These are phyloP conservation scores for Iris pallida DNA, from an alignment of 116 monocot species.

Conservation along the genomic window DNA sequence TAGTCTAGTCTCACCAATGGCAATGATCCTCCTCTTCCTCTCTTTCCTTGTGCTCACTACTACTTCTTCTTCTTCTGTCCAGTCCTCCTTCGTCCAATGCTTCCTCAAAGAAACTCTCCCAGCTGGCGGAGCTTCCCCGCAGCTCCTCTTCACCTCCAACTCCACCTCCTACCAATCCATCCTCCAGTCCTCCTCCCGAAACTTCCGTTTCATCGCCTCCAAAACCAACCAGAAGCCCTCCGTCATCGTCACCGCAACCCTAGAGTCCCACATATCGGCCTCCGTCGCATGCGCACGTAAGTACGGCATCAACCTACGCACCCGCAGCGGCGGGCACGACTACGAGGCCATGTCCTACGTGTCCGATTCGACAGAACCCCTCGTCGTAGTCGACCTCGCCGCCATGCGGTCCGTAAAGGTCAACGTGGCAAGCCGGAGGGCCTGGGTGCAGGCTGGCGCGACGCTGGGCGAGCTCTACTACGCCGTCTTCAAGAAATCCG, in stretches of 20 bases:
- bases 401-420: constrained; percentile 18
- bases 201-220: constrained; percentile 21
- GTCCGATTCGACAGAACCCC: background rate
- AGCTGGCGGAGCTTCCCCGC: background rate
- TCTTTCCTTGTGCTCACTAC: too few species aligned
- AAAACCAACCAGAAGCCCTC: constrained; percentile 11
- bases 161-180: constrained; percentile 13
- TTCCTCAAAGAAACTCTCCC: constrained; percentile 8
- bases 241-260: constrained; percentile 17
- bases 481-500: background rate
- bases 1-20: too few species aligned
- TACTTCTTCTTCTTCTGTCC: too few species aligned
- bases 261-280: constrained; percentile 26
- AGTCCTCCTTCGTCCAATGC: constrained; percentile 10
- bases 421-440: constrained; percentile 12
- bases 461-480: constrained; percentile 46
- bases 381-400: constrained; percentile 27
- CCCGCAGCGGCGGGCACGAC: constrained; percentile 48
- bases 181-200: constrained; percentile 26
- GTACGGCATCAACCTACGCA: constrained; percentile 12
- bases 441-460: constrained; percentile 45
- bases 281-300: constrained; percentile 24
- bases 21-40: too few species aligned
- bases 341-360: constrained; percentile 46
- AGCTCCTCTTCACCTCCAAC: constrained; percentile 2